A percentile compares a stretch with the other conserved stretches of the same genome.
Conservation (phyloP, 2,329 filamentous ascomycete species). For the Dothistroma pini region DNA sequence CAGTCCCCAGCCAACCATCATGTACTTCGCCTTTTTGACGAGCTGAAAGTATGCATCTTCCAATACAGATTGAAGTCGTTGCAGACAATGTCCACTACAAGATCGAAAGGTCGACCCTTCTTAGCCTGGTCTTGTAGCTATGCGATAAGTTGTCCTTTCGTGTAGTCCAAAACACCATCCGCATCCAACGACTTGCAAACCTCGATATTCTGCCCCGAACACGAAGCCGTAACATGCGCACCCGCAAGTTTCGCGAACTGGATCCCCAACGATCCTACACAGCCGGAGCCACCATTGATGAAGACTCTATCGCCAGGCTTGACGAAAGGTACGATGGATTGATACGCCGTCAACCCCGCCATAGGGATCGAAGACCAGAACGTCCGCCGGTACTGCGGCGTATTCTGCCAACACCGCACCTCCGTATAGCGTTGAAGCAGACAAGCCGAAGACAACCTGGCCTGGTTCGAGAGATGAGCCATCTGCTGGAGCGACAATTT, state of each 20-base stretch:
- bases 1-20: slow-evolving; percentile 48
- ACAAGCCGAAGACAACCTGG: slow-evolving; percentile 38
- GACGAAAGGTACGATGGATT: slow-evolving; percentile 36
- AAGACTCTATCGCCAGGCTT: slow-evolving; percentile 52
- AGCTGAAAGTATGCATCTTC: slow-evolving; percentile 50
- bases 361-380: background rate
- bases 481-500: slow-evolving; percentile 41
- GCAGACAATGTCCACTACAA: slow-evolving; percentile 58
- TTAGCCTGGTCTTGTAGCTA: slow-evolving; percentile 45
- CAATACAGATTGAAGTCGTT: slow-evolving; percentile 51
- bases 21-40: slow-evolving; percentile 47
- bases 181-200: slow-evolving; percentile 58
- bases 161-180: slow-evolving; percentile 62
- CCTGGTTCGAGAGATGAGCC: slow-evolving; percentile 30
- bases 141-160: slow-evolving; percentile 46
- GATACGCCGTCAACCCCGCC: slow-evolving; percentile 39
- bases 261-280: slow-evolving; percentile 57
- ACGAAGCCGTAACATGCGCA: slow-evolving; percentile 57
- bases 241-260: slow-evolving; percentile 61
- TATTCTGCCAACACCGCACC: slow-evolving; percentile 33
- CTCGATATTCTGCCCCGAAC: slow-evolving; percentile 55
- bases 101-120: slow-evolving; percentile 40
- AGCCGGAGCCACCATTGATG: slow-evolving; percentile 63
- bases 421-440: slow-evolving; percentile 28
- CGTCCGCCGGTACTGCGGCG: slow-evolving; percentile 12